These are phyloP conservation scores for Cornus suecica DNA, from an alignment of 148 eudicot genomes.

Conservation along the genomic window DNA sequence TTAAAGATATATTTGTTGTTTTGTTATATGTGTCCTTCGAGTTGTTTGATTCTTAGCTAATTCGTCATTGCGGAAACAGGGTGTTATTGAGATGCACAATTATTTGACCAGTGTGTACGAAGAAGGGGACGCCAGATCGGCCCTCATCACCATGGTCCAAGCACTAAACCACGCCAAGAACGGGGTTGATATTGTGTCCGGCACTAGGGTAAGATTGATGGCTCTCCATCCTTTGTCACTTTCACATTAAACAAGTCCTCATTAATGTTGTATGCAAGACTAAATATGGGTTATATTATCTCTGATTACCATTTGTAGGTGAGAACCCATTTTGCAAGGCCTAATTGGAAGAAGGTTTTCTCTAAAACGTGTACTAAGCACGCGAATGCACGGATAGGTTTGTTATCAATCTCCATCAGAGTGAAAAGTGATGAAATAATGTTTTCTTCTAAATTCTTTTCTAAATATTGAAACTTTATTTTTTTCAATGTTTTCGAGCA, in stretches of 20 bases:
- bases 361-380: constrained; percentile 73
- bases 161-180: constrained; percentile 98
- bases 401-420: constrained; percentile 9
- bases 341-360: constrained; percentile 92
- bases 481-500: constrained; percentile 30
- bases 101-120: constrained; percentile 94
- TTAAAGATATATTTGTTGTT: constrained; percentile 1
- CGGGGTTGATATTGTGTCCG: constrained; percentile 89
- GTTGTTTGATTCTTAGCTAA: not conserved
- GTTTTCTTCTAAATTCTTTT: not conserved
- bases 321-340: constrained; percentile 93
- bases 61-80: constrained; percentile 36
- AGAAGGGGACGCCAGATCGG: constrained; percentile 98
- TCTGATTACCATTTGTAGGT: constrained; percentile 46
- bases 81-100: constrained; percentile 97
- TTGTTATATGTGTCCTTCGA: too few relatives aligned
- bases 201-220: constrained; percentile 64
- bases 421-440: not conserved
- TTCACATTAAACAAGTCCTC: too few relatives aligned
- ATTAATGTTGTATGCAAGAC: not conserved
- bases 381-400: constrained; percentile 86
- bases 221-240: not conserved
- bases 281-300: not conserved
- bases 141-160: constrained; percentile 94
- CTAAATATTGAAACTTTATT: too few relatives aligned